Conservation (phyloP, 495 filamentous ascomycete genomes). For the Aspergillus carlsbadensis region DNA sequence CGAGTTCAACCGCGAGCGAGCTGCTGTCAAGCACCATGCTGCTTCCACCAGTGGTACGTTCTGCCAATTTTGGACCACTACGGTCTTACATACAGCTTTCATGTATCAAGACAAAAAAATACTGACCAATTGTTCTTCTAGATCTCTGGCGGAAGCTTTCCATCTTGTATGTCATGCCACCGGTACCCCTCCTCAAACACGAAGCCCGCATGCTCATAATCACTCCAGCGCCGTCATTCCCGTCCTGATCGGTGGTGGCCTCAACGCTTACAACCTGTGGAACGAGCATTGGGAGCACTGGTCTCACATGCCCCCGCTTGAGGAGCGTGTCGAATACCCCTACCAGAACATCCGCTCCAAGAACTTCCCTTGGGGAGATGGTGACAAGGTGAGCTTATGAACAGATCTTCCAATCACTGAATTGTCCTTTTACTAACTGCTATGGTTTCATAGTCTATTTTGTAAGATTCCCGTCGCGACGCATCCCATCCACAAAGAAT, state of each 20-base stretch:
- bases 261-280: slow-evolving; percentile 89
- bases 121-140: slow-evolving; percentile 47
- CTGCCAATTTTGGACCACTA: neutral
- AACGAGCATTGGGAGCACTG: slow-evolving; percentile 95
- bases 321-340: slow-evolving; percentile 85
- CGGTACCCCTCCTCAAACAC: neutral
- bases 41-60: slow-evolving; percentile 70
- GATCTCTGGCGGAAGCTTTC: slow-evolving; percentile 93
- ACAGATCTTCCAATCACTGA: neutral
- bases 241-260: slow-evolving; percentile 61
- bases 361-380: slow-evolving; percentile 89
- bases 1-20: slow-evolving; percentile 82
- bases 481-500: neutral
- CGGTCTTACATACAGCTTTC: neutral
- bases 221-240: slow-evolving; percentile 63
- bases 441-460: slow-evolving; percentile 49
- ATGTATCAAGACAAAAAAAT: slow-evolving; percentile 3
- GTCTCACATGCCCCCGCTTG: slow-evolving; percentile 78
- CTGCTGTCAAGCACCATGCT: slow-evolving; percentile 83
- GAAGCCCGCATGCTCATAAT: slow-evolving; percentile 14
- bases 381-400: slow-evolving; percentile 73
- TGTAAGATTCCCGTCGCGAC: slow-evolving; percentile 52
- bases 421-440: slow-evolving; percentile 29
- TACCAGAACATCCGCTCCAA: slow-evolving; percentile 92
- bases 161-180: slow-evolving; percentile 66